Percentiles rank a stretch among this genome's conserved stretches.
Conservation (phyloP, 1,284 basidiomycete genomes). For the Apiotrichum sp. region DNA sequence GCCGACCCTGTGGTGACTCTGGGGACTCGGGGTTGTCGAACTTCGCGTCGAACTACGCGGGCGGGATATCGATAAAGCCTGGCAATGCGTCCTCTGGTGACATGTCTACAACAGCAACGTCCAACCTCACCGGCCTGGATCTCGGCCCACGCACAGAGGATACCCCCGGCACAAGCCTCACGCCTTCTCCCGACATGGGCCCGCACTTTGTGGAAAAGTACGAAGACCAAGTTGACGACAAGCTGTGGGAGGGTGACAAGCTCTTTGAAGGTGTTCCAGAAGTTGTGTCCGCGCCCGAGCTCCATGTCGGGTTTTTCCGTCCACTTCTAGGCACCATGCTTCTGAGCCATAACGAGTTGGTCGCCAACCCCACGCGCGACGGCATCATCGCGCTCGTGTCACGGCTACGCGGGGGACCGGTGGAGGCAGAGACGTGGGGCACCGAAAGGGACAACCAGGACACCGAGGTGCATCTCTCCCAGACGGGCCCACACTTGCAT, state of each 20-base stretch:
- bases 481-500: slow-evolving; percentile 44
- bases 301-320: slow-evolving; percentile 81
- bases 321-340: slow-evolving; percentile 83
- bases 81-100: no score
- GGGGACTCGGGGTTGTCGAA: no score
- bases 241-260: not conserved
- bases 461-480: slow-evolving; percentile 33
- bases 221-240: not conserved
- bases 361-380: slow-evolving; percentile 67
- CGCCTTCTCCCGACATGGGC: not conserved
- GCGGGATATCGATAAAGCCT: no score
- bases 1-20: no score
- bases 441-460: slow-evolving; percentile 13
- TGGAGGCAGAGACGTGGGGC: slow-evolving; percentile 37
- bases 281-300: slow-evolving; percentile 48
- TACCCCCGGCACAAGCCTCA: slow-evolving; percentile 8
- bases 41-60: no score
- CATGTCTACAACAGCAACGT: slow-evolving; percentile 1
- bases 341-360: slow-evolving; percentile 67
- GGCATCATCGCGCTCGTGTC: slow-evolving; percentile 73
- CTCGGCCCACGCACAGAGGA: no score
- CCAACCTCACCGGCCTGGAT: slow-evolving; percentile 1
- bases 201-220: no score
- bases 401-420: slow-evolving; percentile 39
- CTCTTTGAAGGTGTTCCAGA: not conserved